Base-by-base conservation (phyloP, 495 filamentous ascomycete species). In the Chlorociboria aeruginascens region DNA sequence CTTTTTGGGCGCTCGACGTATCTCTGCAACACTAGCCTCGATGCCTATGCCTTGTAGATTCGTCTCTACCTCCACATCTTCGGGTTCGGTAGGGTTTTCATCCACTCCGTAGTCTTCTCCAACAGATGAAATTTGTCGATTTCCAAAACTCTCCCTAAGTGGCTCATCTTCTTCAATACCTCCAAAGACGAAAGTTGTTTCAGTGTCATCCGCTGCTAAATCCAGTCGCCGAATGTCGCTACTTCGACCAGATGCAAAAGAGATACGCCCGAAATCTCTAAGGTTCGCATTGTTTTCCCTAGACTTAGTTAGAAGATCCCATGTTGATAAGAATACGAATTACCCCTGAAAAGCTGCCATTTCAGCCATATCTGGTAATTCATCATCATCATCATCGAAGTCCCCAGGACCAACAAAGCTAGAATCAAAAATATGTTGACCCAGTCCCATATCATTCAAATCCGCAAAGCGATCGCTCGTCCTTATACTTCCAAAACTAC, bases 401-500 rank as follows among this genome's bases (percentile, higher is more conserved):
- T 37, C 48, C 8, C 17, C 44, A 10, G 32, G 46, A 37, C n/a
- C 45, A 10, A 58, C 16, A 31, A 56, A 52, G 32, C 53, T 60
- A 29, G 53, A 56, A 29, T 54, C 53, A 32, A 45, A 37, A 8
- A 13, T 41, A 40, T 38, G 28, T 12, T 16, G 46, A 32, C 79
- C 76, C 8, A 69, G 67, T 2, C 66, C 76, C 12, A 67, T 63
- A 29, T 79, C 74, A 12, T 65, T 69, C 60, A 59, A 62, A 61
- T 59, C 68, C 38, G 63, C 82, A 62, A 72, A 79, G 58, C 63
- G 70, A 58, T 86, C 85, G 58, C 81, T 89, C 56, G 81, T 66
- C 38, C 78, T 63, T 40, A 68, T 64, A 44, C 68, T 76, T 8
- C 70, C 72, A 50, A 71, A 70, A 52, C 76, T 79, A 51, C 75